A percentile compares a stretch with the other conserved stretches of the same genome.
phyloP scores from a whole-genome alignment of 2,329 filamentous ascomycete genomes.

The Paramyrothecium sp. region DNA sequence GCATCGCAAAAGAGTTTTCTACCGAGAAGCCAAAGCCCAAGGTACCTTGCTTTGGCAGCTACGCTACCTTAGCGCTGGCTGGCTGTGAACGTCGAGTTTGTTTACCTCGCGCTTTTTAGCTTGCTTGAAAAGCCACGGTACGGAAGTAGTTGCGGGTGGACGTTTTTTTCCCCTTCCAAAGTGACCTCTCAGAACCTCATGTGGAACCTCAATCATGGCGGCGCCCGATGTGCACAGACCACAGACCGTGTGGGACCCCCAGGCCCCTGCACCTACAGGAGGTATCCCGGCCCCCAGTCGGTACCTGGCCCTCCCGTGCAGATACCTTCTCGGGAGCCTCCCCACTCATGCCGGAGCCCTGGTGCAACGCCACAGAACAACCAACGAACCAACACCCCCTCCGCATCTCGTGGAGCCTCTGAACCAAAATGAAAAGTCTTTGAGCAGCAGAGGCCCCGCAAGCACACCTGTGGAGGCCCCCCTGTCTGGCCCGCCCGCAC shows the following conservation, averaged over 20 bases:
- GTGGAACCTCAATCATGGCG: background rate
- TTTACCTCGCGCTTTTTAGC: too few species aligned
- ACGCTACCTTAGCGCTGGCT: too few species aligned
- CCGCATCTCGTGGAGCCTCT: too few species aligned
- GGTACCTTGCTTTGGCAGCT: too few species aligned
- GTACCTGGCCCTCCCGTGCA: slow-evolving; percentile 1
- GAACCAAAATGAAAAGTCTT: too few species aligned
- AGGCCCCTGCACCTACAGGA: background rate
- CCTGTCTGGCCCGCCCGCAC: too few species aligned
- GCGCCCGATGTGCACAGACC: slow-evolving; percentile 1
- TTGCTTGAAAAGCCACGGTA: background rate
- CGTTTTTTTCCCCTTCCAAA: background rate
- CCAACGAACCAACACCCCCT: background rate
- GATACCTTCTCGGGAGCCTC: background rate
- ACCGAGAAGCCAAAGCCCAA: too few species aligned
- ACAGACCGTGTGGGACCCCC: background rate
- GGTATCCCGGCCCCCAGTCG: background rate
- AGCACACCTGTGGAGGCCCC: too few species aligned
- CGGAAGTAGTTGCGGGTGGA: too few species aligned
- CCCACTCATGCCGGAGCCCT: background rate
- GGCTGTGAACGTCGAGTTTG: too few species aligned
- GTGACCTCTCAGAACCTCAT: background rate
- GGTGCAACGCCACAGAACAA: background rate
- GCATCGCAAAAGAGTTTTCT: too few species aligned
- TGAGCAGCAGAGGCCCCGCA: too few species aligned